Conservation (phyloP, 306 rosid genomes). For the Senna tora region DNA sequence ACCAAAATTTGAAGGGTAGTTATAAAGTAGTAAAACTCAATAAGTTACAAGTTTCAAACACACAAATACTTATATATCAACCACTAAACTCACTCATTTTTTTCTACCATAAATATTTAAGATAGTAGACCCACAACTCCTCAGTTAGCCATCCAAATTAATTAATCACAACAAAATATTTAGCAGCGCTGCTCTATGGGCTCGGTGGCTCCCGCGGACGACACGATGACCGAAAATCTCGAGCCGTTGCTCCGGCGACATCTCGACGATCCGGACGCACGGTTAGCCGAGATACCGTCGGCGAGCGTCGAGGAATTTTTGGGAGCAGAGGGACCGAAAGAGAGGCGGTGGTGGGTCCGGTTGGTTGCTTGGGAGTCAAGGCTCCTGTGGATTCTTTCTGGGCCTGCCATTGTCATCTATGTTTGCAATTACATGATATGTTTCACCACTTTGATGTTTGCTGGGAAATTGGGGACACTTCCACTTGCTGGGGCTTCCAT, state of each 20-base stretch:
- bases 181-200: no score
- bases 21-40: no score
- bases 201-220: no score
- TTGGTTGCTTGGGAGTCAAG: constrained; percentile 75
- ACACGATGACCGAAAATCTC: no score
- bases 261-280: constrained; percentile 43
- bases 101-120: no score
- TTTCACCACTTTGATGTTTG: constrained; percentile 54
- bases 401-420: constrained; percentile 43
- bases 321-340: background rate
- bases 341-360: constrained; percentile 33
- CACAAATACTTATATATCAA: no score
- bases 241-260: constrained; percentile 27
- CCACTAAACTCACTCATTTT: no score
- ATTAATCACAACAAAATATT: no score
- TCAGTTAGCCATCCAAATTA: no score
- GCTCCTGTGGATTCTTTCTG: constrained; percentile 66
- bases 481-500: constrained; percentile 16
- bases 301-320: constrained; percentile 18
- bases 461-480: constrained; percentile 64
- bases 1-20: no score
- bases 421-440: constrained; percentile 45
- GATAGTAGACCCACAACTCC: no score
- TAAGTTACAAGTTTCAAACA: no score
- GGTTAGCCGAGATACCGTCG: constrained; percentile 46